Base-by-base conservation (phyloP, 495 filamentous ascomycete genomes). In the Mytilinidion resinicola region DNA sequence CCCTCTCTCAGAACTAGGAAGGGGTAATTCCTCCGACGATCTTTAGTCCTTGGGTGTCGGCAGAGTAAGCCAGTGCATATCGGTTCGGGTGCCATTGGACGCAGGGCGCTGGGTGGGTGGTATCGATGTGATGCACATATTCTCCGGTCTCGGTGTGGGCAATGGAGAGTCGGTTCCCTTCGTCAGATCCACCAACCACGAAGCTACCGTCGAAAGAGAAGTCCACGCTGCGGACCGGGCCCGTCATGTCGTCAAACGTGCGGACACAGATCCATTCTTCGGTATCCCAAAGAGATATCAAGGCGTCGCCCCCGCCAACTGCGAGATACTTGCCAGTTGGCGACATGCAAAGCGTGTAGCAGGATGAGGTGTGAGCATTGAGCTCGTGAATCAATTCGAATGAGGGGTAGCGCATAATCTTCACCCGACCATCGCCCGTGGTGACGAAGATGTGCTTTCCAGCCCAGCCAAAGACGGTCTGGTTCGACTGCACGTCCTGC, bases 151-250 rank as follows among this genome's bases (percentile, higher is more conserved):
- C 95, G 2, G 85, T 84, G 69, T 96, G 91, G 61, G 85, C 88
- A 39, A 91, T 82, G 47, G 65, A 42, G 17, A 75, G 36, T 11
- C 44, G 53, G 42, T 48, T 67, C 8, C 85, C 83, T 73, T 96
- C 90, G 66, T 96, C 90, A 60, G 87, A 88, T 11, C 89, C 90
- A 10, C 86, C 91, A 17, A 87, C 84, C 25, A 97, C 74, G 71
- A 88, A 97, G 49, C 87, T 85, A 1, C 93, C 91, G 66, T 96
- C 95, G 66, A 90, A 97, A 48, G 84, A 88, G 74, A 95, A 98
- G 63, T 88, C 89, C 37, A 98, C 81, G 66, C 84, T 90, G 61
- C 84, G 85, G 21, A 96, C 86, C 5, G 87, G 84, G 0, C 89
- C 90, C n/a, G 80, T 78, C 70, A 89, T 86, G 35, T 73, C 68